Conservation (phyloP, 139 green algal genomes). For the Chlamydomonas schloesseri region DNA sequence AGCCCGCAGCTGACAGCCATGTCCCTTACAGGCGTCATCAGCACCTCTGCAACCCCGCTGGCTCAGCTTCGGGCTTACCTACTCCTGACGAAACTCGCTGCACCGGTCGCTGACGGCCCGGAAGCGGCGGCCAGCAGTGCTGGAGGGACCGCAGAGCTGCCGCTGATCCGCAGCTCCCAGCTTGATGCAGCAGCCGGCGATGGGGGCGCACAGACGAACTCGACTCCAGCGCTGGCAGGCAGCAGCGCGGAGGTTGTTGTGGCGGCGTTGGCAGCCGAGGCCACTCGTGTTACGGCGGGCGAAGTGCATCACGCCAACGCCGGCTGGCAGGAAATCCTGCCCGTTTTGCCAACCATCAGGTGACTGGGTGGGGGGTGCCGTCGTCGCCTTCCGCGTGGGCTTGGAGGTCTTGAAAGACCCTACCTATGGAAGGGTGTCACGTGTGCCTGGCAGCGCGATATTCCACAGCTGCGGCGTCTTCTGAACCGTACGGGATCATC, state of each 20-base stretch:
- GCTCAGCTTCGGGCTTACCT: neutral
- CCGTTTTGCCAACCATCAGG: neutral
- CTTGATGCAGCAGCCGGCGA: neutral
- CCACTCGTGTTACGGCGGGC: neutral
- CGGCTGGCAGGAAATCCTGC: neutral
- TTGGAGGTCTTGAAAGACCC: too few species aligned
- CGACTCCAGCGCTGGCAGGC: too few species aligned
- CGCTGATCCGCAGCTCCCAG: neutral
- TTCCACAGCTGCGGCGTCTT: too few species aligned
- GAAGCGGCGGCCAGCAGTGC: neutral
- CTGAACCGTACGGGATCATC: too few species aligned
- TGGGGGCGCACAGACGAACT: too few species aligned
- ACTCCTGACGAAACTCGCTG: neutral
- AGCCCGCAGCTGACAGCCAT: neutral
- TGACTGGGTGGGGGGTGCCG: too few species aligned
- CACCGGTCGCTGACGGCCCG: neutral
- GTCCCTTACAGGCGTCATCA: neutral
- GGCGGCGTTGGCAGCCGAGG: neutral
- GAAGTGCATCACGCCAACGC: neutral
- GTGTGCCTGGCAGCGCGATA: too few species aligned
- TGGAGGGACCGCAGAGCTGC: neutral
- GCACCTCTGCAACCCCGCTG: neutral
- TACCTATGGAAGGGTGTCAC: too few species aligned
- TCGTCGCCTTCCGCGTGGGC: too few species aligned
- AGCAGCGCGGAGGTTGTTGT: too few species aligned